phyloP scores from a whole-genome alignment of 2,329 filamentous ascomycete genomes.

The Amylocarpus encephaloides region DNA sequence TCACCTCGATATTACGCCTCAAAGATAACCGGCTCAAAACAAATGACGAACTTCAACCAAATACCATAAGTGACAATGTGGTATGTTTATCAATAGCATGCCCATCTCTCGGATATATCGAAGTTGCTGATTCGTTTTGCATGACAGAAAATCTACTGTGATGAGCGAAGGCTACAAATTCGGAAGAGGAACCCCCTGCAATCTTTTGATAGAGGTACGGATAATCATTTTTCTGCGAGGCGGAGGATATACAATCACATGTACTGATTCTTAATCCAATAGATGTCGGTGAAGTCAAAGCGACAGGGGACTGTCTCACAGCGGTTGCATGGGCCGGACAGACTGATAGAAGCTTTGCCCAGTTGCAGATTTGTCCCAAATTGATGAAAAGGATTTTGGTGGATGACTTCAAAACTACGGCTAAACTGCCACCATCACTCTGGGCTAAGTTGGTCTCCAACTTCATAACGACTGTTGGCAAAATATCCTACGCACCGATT shows the following conservation, averaged over 20 bases:
- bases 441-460: neutral
- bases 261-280: neutral
- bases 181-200: neutral
- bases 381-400: neutral
- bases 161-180: neutral
- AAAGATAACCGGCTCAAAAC: neutral
- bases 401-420: neutral
- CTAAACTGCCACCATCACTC: neutral
- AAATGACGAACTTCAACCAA: neutral
- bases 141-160: neutral
- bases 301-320: neutral
- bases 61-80: neutral
- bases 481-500: neutral
- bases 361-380: neutral
- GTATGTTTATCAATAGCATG: neutral
- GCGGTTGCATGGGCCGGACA: neutral
- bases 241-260: neutral
- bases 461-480: neutral
- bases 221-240: neutral
- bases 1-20: neutral
- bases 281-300: neutral
- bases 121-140: neutral
- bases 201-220: neutral
- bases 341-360: neutral
- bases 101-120: neutral